These are phyloP conservation scores for Sporobolomyces phaffii DNA, from an alignment of 768 basidiomycete genomes.

Conservation along the genomic window DNA sequence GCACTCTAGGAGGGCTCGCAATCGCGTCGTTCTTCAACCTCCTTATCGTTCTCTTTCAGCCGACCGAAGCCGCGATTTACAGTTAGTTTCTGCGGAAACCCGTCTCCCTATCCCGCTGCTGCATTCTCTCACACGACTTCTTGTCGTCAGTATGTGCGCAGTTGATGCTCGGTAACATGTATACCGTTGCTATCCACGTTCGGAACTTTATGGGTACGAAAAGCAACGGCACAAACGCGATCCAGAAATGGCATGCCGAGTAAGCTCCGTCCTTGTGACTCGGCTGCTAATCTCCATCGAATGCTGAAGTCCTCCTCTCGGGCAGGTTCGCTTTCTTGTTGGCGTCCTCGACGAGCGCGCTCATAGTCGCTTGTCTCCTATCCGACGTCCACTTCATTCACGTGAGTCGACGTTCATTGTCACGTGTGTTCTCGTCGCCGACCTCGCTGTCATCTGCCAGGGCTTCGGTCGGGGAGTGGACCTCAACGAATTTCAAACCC, in stretches of 20 bases:
- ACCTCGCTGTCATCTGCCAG: background rate
- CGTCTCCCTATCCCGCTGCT: background rate
- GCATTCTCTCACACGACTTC: no score
- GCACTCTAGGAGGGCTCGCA: background rate
- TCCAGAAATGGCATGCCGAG: slow-evolving; percentile 20
- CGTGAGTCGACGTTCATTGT: background rate
- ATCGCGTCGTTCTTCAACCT: slow-evolving; percentile 7
- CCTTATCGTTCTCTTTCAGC: slow-evolving; percentile 9
- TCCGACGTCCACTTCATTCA: slow-evolving; percentile 12
- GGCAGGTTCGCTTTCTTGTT: slow-evolving; percentile 3
- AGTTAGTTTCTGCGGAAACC: background rate
- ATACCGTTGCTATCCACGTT: background rate
- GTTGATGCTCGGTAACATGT: slow-evolving; percentile 10
- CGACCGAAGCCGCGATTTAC: background rate
- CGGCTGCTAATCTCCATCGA: background rate
- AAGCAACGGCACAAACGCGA: background rate
- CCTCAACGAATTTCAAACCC: background rate
- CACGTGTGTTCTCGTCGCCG: background rate
- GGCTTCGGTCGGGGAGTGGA: background rate
- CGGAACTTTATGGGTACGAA: slow-evolving; percentile 3
- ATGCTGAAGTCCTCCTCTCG: background rate
- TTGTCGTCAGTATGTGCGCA: slow-evolving; percentile 2
- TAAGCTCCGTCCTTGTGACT: background rate
- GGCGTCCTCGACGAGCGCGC: background rate
- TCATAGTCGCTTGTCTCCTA: background rate